Percentiles rank a stretch among this genome's conserved stretches.
Evolutionary conservation across 345 rosid genomes (phyloP).

Genomic region (Kernera saxatilis): DNA sequence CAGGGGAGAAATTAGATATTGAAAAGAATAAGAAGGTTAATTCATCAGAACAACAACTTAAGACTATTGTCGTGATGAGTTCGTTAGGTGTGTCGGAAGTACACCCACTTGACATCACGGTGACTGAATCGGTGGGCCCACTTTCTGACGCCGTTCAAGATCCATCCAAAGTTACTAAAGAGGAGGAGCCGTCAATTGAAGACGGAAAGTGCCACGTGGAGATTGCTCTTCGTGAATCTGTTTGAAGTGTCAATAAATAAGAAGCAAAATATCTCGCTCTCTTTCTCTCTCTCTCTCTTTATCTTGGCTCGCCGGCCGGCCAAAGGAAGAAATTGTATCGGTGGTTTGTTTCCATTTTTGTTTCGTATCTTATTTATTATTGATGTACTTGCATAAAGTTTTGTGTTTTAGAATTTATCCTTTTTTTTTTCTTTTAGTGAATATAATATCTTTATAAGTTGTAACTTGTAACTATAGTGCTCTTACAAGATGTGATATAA

Average conservation of each 20-base stretch:
- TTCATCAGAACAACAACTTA: slow-evolving; percentile 32
- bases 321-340: slow-evolving; percentile 9
- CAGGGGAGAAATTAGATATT: slow-evolving; percentile 12
- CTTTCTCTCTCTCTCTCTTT: neutral
- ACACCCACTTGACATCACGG: slow-evolving; percentile 15
- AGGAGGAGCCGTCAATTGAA: slow-evolving; percentile 20
- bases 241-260: slow-evolving; percentile 11
- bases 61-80: slow-evolving; percentile 28
- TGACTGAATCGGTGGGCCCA: slow-evolving; percentile 14
- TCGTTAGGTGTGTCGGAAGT: slow-evolving; percentile 37
- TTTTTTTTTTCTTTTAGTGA: neutral
- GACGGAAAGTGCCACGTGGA: slow-evolving; percentile 26
- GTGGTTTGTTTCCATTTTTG: slow-evolving; percentile 29
- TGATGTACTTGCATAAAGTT: slow-evolving; percentile 7
- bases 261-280: neutral
- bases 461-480: neutral
- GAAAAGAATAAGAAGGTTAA: slow-evolving; percentile 30
- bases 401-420: neutral
- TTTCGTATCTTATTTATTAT: slow-evolving; percentile 9
- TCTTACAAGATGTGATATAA: neutral
- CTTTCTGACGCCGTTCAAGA: slow-evolving; percentile 16
- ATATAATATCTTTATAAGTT: neutral
- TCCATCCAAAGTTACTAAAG: slow-evolving; percentile 13
- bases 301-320: slow-evolving; percentile 7
- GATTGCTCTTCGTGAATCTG: slow-evolving; percentile 12